These are phyloP conservation scores for Zopfochytrium polystomum DNA, from an alignment of 371 early-diverging fungal species.

Conservation along the genomic window DNA sequence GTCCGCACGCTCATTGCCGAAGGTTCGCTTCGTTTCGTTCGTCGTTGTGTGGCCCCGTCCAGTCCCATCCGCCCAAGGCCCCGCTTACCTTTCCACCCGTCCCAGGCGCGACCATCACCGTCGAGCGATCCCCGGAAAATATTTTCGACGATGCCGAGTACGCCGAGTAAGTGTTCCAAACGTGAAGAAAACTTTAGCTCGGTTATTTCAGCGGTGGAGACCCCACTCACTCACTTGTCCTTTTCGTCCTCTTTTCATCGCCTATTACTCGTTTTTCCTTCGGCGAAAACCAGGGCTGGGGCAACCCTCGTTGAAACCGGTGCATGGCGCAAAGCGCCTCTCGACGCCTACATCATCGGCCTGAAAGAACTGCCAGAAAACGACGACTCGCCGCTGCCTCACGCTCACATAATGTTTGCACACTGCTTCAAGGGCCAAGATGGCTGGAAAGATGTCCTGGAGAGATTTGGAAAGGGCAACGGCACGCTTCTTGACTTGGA, in stretches of 20 bases:
- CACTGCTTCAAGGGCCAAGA: conserved; percentile 95
- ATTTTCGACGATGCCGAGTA: conserved; percentile 91
- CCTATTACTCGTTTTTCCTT: not conserved
- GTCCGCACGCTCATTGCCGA: conserved; percentile 62
- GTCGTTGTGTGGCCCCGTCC: not conserved
- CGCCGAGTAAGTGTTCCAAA: conserved; percentile 62
- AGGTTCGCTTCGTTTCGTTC: conserved; percentile 12
- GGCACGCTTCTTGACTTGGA: conserved; percentile 92
- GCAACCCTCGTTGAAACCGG: conserved; percentile 75
- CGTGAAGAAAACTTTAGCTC: too few species aligned
- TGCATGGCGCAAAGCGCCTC: conserved; percentile 84
- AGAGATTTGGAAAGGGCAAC: conserved; percentile 79
- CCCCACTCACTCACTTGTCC: not conserved
- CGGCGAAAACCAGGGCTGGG: conserved; percentile 57
- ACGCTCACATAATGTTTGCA: conserved; percentile 95
- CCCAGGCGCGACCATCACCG: conserved; percentile 82
- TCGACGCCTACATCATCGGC: conserved; percentile 86
- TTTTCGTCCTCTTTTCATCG: not conserved
- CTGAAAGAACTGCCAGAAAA: conserved; percentile 96
- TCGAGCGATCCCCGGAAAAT: conserved; percentile 75
- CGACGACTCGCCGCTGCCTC: conserved; percentile 84
- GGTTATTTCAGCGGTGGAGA: not conserved
- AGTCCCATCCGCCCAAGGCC: not conserved
- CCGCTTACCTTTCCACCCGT: not conserved
- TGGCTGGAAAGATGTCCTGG: conserved; percentile 88